A percentile compares a stretch with the other conserved stretches of the same genome.
Evolutionary conservation across 129 eudicot genomes (phyloP).

Genomic region (Heracleum sosnowskyi): DNA sequence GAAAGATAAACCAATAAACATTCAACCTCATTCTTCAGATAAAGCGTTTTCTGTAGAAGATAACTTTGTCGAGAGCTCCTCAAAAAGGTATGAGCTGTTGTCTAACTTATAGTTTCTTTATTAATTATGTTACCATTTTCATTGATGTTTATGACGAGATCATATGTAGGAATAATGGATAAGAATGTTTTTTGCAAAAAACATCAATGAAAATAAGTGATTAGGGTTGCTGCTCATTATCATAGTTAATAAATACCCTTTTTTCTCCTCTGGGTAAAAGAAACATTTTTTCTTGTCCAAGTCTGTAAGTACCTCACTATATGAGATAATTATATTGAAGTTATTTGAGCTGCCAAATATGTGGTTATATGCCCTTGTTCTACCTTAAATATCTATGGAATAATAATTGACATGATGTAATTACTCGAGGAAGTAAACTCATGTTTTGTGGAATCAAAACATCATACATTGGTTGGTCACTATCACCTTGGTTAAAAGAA

Average conservation of each 20-base stretch:
- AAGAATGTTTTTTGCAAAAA: background rate
- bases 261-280: background rate
- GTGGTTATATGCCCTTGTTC: background rate
- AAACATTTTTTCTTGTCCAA: background rate
- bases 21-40: slow-evolving; percentile 30
- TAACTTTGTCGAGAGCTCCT: slow-evolving; percentile 21
- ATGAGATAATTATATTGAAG: background rate
- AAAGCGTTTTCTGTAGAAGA: slow-evolving; percentile 23
- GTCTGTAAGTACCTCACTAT: background rate
- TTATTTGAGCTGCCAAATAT: background rate
- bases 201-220: too few relatives aligned
- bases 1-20: slow-evolving; percentile 29
- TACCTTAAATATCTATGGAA: background rate
- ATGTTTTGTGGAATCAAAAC: background rate
- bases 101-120: background rate
- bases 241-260: background rate
- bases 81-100: slow-evolving; percentile 32
- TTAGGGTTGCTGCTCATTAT: background rate
- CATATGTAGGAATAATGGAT: background rate
- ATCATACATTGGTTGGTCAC: background rate
- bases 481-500: background rate
- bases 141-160: background rate
- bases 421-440: background rate
- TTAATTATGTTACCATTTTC: background rate
- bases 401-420: background rate